Conservation (phyloP, 345 rosid genomes). For the Corchorus olitorius region DNA sequence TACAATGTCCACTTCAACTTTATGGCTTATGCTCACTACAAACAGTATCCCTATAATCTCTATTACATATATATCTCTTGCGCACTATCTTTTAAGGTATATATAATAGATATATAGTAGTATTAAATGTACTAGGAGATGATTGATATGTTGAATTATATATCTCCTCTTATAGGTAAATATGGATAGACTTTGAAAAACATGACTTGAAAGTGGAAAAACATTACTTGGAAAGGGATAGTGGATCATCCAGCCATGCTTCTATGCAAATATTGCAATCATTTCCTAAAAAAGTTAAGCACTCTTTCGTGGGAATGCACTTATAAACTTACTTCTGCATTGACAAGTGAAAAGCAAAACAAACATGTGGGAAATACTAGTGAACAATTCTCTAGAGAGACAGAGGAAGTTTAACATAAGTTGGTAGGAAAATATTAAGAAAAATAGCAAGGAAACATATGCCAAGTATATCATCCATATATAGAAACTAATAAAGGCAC, state of each 20-base stretch:
- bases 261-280: slow-evolving; percentile 15
- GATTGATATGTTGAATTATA: slow-evolving; percentile 7
- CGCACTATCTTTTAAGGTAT: neutral
- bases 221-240: slow-evolving; percentile 3
- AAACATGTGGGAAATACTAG: neutral
- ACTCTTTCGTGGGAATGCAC: slow-evolving; percentile 7
- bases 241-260: slow-evolving; percentile 19
- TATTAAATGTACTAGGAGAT: neutral
- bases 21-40: neutral
- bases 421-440: neutral
- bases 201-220: slow-evolving; percentile 14
- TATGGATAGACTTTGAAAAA: neutral
- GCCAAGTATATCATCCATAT: neutral
- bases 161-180: neutral
- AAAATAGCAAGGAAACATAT: neutral
- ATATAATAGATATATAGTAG: neutral
- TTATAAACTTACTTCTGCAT: slow-evolving; percentile 4
- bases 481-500: neutral
- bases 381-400: neutral
- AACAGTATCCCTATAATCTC: neutral
- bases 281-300: slow-evolving; percentile 19
- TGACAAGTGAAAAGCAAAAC: neutral
- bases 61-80: neutral
- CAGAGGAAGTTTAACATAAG: neutral
- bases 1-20: neutral